A percentile compares a stretch with the other conserved stretches of the same genome.
Conservation (phyloP, 1,284 basidiomycete genomes). For the Trametes sp. region DNA sequence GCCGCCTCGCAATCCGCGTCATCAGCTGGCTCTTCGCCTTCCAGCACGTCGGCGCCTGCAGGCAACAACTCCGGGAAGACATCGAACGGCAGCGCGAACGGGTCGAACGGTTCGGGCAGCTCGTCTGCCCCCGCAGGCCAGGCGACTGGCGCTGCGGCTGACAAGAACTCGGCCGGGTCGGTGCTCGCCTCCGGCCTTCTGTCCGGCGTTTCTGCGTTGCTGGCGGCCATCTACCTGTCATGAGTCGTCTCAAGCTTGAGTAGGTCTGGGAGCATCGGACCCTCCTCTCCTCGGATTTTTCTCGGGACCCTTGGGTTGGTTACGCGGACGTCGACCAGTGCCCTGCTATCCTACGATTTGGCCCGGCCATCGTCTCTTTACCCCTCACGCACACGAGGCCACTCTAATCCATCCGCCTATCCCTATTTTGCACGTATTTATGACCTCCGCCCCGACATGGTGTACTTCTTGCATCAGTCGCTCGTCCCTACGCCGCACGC, state of each 20-base stretch:
- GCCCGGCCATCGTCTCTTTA: not conserved
- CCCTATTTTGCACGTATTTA: slow-evolving; percentile 6
- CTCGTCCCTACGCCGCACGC: not conserved
- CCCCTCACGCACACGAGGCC: not conserved
- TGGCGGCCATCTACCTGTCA: slow-evolving; percentile 29
- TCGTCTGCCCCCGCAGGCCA: not conserved
- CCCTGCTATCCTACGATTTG: slow-evolving; percentile 10
- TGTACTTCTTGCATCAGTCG: slow-evolving; percentile 1
- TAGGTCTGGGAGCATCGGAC: slow-evolving; percentile 2
- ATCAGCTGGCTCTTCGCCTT: not conserved
- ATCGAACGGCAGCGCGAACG: slow-evolving; percentile 1
- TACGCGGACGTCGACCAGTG: slow-evolving; percentile 19
- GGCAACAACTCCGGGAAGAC: slow-evolving; percentile 5
- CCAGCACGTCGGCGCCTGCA: not conserved
- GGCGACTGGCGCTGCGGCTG: slow-evolving; percentile 5
- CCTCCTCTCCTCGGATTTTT: slow-evolving; percentile 3
- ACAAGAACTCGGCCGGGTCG: slow-evolving; percentile 13
- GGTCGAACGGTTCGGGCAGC: not conserved
- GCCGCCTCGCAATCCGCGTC: slow-evolving; percentile 7
- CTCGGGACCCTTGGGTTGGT: slow-evolving; percentile 5
- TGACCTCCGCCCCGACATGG: slow-evolving; percentile 8
- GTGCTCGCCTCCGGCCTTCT: slow-evolving; percentile 21
- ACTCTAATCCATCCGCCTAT: not conserved
- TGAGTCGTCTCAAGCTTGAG: not conserved
- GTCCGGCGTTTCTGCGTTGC: slow-evolving; percentile 24